Evolutionary conservation across 176 grass and related monocot species (phyloP), one percentile per base, ranked within the genome.

Genomic region (Elymus sibiricus): DNA sequence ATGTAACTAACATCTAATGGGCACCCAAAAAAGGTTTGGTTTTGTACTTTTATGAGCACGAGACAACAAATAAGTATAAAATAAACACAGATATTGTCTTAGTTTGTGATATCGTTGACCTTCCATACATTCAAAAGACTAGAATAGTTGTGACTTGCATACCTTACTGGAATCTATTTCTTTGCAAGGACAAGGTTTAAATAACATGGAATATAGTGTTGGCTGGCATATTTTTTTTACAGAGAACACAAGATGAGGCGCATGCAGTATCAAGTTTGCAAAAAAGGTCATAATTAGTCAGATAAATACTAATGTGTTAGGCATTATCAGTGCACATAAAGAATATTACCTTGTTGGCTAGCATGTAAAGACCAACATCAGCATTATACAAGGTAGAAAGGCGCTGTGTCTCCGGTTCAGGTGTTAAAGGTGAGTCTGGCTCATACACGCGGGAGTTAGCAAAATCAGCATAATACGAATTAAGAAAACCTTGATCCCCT

Each of bases 281-380:
- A 49, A 15, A 15, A 49, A 49, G 46, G 47, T 49, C 4, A 17
- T 51, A 51, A 17, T 17, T 70, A 72, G 42, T 29, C 16, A 11
- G 55, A 84, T 65, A 70, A 61, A 74, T 74, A 26, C 32, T 17
- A 71, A 71, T 0, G 9, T n/a, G 70, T 22, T 61, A 14, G 47
- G 6, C 14, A 25, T 79, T 11, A 88, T 35, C 27, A 88, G 62
- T 83, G 47, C 22, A 74, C 17, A 56, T 43, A 64, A 64, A 59
- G 4, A 46, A 58, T 43, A 74, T 91, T 83, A 98, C 96, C 92
- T 98, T 95, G 87, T 98, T 98, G 42, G 93, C 96, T 64, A 98
- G 92, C 96, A 98, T 95, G 88, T 95, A 98, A 91, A 98, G 96
- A 53, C 96, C 96, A 87, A 98, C 96, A 77, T 98, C 96, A 85